Base-by-base conservation (phyloP, 306 rosid species). In the Styphnolobium japonicum region DNA sequence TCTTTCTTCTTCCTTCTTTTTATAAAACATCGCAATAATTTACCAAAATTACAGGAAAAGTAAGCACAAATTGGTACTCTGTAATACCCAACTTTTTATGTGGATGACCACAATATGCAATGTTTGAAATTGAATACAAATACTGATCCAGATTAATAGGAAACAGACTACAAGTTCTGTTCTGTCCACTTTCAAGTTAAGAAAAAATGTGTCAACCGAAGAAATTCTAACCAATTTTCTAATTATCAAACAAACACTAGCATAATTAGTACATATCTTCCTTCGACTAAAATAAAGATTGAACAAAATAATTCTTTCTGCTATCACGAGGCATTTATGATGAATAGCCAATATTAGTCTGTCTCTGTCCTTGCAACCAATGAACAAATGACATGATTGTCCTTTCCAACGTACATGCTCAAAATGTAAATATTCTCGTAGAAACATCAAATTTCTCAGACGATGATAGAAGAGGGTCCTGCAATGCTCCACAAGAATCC, bases 391-490 rank as follows among this genome's bases (percentile, higher is more conserved):
- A 31, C 16, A 7, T 7, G 19, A 43, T 34, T 52, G 46, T 52
- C 61, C 40, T 71, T 71, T 63, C 56, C 31, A 10, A 15, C 46
- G 15, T 31, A 45, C 37, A 36, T 27, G 51, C 23, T 82, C 66
- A 90, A 80, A 89, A 60, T 21, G 45, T 34, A 80, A 91, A 78
- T 57, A 5, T 42, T 56, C 23, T 76, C 33, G n/a, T 2, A 68
- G 78, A 48, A 48, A 92, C 83, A 64, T 89, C 89, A 69, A 92
- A 85, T 49, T 5, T 34, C 63, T 79, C 62, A 3, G 97, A 91
- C 7, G 98, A 87, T 18, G 98, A 91, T 39, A 91, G 71, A 64
- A 86, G 53, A 57, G 93, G 85, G 49, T 83, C 87, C 95, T 91
- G 92, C 91, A 80, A 71, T 8, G 34, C 48, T 70, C 70, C 78